Evolutionary conservation across 495 filamentous ascomycete genomes (phyloP).

Genomic region (Penicillium maclennaniae): DNA sequence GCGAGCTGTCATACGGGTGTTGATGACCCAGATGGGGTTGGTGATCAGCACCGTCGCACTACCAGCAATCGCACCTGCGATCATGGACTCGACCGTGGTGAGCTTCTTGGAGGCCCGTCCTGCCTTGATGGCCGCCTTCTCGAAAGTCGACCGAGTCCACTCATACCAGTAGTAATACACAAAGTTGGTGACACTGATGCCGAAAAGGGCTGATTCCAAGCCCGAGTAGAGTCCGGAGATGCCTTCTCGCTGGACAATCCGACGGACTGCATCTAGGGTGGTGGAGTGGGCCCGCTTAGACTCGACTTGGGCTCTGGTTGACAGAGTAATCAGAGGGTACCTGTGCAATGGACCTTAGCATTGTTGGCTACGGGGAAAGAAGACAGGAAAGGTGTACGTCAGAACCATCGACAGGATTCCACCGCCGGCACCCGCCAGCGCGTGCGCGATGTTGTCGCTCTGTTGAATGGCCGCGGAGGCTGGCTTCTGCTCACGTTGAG

Average conservation of each 20-base stretch:
- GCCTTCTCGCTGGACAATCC: slow-evolving; percentile 89
- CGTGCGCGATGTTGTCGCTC: slow-evolving; percentile 89
- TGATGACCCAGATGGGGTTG: slow-evolving; percentile 98
- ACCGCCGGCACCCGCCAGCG: slow-evolving; percentile 82
- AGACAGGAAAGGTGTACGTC: slow-evolving; percentile 55
- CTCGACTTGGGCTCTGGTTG: slow-evolving; percentile 95
- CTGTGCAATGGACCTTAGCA: slow-evolving; percentile 41
- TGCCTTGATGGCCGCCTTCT: slow-evolving; percentile 68
- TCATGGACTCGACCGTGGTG: slow-evolving; percentile 85
- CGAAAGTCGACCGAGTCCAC: slow-evolving; percentile 88
- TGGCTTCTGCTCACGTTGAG: slow-evolving; percentile 35
- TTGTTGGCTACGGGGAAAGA: slow-evolving; percentile 4
- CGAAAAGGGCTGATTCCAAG: slow-evolving; percentile 86
- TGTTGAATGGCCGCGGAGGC: slow-evolving; percentile 57
- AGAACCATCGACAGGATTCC: slow-evolving; percentile 93
- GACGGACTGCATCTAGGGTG: slow-evolving; percentile 73
- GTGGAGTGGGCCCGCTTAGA: slow-evolving; percentile 84
- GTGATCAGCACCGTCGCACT: slow-evolving; percentile 91
- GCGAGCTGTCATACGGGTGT: slow-evolving; percentile 95
- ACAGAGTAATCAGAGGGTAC: slow-evolving; percentile 96
- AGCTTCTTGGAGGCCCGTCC: slow-evolving; percentile 80
- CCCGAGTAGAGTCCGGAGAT: slow-evolving; percentile 83
- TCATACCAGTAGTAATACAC: slow-evolving; percentile 99
- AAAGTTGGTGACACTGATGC: slow-evolving; percentile 98
- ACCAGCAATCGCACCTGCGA: slow-evolving; percentile 91